phyloP scores from a whole-genome alignment of 164 flowering plant genomes.

The Vitis amurensis region DNA sequence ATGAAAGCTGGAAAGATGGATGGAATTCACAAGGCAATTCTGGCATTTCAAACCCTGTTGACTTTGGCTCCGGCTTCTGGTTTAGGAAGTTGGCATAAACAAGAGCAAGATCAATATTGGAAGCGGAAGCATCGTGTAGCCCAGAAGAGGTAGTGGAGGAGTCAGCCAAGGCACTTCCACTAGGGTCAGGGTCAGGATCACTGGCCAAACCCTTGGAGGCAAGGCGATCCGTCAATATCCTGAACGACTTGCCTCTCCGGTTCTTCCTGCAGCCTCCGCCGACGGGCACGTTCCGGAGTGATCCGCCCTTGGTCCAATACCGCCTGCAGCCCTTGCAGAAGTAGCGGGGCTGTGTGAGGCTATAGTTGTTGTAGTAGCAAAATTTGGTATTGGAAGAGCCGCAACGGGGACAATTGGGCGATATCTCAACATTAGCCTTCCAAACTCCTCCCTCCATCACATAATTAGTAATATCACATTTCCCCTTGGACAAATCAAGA shows the following conservation, averaged over 20 bases:
- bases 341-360: too few species aligned
- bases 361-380: too few species aligned
- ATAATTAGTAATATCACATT: too few species aligned
- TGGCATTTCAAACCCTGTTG: neutral
- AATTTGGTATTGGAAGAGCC: too few species aligned
- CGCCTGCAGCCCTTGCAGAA: too few species aligned
- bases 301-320: too few species aligned
- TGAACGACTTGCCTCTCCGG: constrained; percentile 29
- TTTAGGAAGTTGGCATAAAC: constrained; percentile 61
- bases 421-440: too few species aligned
- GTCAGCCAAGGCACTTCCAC: neutral
- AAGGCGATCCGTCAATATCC: constrained; percentile 13
- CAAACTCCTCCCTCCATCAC: too few species aligned
- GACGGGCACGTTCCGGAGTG: too few species aligned
- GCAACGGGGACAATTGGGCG: too few species aligned
- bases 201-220: constrained; percentile 1
- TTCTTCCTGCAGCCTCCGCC: constrained; percentile 66
- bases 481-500: too few species aligned
- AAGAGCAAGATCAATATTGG: constrained; percentile 52
- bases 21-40: constrained; percentile 23
- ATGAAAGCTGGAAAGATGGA: constrained; percentile 7
- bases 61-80: constrained; percentile 14
- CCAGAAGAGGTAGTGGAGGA: neutral
- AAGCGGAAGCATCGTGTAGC: constrained; percentile 13
- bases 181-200: neutral